Conservation (phyloP, 306 rosid genomes). For the Casuarina cunninghamiana region DNA sequence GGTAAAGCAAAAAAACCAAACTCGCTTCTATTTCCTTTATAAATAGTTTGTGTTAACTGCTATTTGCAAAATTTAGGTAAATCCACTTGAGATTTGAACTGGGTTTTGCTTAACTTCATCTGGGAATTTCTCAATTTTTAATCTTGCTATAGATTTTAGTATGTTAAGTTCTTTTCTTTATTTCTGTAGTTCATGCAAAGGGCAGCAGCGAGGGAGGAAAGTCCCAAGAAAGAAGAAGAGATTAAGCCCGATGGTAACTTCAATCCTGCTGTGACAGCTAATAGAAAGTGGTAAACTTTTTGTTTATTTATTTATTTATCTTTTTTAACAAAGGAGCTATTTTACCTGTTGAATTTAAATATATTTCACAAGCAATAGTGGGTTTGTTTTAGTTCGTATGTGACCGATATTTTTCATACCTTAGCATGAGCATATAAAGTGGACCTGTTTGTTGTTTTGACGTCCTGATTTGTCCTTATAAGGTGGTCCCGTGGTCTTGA, state of each 20-base stretch:
- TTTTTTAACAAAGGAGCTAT: not conserved
- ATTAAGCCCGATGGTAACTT: conserved; percentile 48
- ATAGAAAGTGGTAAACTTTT: conserved; percentile 58
- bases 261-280: conserved; percentile 30
- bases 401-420: not conserved
- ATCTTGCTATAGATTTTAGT: not conserved
- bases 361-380: not conserved
- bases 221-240: conserved; percentile 58
- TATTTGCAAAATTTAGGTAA: not conserved
- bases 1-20: conserved; percentile 36
- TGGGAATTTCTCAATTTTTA: conserved; percentile 10
- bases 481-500: not conserved
- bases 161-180: not conserved
- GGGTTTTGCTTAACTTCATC: not conserved
- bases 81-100: conserved; percentile 8
- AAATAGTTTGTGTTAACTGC: not conserved
- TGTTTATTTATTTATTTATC: not conserved
- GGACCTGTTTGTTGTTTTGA: not conserved
- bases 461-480: not conserved
- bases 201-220: conserved; percentile 65
- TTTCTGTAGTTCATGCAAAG: conserved; percentile 82
- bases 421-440: not conserved
- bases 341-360: not conserved
- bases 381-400: not conserved
- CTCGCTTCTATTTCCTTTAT: not conserved